Evolutionary conservation across 441 rosid genomes (phyloP).

Genomic region (Capsella rubella): DNA sequence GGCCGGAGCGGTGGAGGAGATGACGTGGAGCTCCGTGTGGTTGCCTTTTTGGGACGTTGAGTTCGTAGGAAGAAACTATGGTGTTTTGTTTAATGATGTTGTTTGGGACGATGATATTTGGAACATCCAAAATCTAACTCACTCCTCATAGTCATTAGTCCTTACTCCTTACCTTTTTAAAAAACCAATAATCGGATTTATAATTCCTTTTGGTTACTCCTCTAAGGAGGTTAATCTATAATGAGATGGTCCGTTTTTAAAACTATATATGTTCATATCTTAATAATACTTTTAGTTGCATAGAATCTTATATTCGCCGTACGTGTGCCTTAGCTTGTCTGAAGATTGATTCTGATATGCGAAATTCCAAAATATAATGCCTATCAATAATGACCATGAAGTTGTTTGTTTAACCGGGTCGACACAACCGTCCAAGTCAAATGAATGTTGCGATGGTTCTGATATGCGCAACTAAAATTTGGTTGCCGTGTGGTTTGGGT

Average conservation of each 20-base stretch:
- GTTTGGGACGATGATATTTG: constrained; percentile 74
- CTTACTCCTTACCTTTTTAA: neutral
- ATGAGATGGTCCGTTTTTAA: neutral
- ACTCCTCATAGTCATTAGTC: constrained; percentile 1
- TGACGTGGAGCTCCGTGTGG: constrained; percentile 67
- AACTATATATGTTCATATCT: constrained; percentile 7
- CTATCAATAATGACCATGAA: neutral
- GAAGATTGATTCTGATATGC: neutral
- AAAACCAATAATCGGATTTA: neutral
- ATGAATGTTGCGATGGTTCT: constrained; percentile 2
- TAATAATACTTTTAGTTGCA: neutral
- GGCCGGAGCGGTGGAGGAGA: constrained; percentile 55
- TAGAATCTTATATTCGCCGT: neutral
- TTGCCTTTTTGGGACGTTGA: constrained; percentile 72
- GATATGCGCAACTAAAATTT: neutral
- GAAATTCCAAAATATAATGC: constrained; percentile 3
- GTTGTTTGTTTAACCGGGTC: constrained; percentile 1
- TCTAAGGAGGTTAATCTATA: neutral
- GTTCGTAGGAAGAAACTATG: constrained; percentile 52
- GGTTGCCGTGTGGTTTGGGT: neutral
- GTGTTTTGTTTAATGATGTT: constrained; percentile 55
- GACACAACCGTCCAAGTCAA: constrained; percentile 6
- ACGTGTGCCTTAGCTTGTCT: neutral
- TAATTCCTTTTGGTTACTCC: neutral
- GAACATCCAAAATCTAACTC: constrained; percentile 48